A percentile compares a stretch with the other conserved stretches of the same genome.
phyloP scores from a whole-genome alignment of 1,284 basidiomycete species.

The Hypsizygus ulmarius region DNA sequence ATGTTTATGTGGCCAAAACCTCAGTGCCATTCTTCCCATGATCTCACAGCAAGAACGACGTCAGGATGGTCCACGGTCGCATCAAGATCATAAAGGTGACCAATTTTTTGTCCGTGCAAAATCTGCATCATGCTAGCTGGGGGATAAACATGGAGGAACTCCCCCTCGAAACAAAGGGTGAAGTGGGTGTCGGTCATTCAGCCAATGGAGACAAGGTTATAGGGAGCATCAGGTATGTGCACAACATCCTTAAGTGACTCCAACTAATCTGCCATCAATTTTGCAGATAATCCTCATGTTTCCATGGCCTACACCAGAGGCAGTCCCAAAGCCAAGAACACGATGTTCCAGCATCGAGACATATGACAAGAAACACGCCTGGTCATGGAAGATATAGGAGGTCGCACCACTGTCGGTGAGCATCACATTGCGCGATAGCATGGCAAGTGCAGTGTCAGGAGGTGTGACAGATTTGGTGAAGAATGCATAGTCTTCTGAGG shows the following conservation, averaged over 20 bases:
- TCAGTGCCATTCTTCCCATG: conserved; percentile 34
- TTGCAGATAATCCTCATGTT: conserved; percentile 14
- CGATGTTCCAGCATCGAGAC: conserved; percentile 6
- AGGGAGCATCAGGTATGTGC: conserved; percentile 29
- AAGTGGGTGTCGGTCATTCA: conserved; percentile 18
- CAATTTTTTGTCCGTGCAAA: conserved; percentile 7
- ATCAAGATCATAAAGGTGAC: conserved; percentile 3
- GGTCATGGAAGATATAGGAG: conserved; percentile 12
- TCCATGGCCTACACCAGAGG: conserved; percentile 9
- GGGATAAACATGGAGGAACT: conserved; percentile 3
- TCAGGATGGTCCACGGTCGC: background rate
- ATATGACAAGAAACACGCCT: conserved; percentile 6
- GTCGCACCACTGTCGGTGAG: conserved; percentile 10
- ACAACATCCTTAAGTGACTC: conserved; percentile 27
- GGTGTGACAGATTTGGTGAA: background rate
- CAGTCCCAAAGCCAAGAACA: conserved; percentile 10
- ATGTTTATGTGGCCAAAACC: conserved; percentile 30
- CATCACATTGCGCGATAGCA: background rate
- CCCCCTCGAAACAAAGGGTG: conserved; percentile 10
- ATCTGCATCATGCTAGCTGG: conserved; percentile 10
- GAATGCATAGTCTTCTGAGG: conserved; percentile 5
- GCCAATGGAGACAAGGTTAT: conserved; percentile 35
- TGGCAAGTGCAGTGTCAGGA: background rate
- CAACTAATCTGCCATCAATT: conserved; percentile 3
- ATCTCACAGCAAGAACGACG: background rate